These are phyloP conservation scores for Neofusicoccum cordaticola DNA, from an alignment of 2,329 filamentous ascomycete species.

Conservation along the genomic window DNA sequence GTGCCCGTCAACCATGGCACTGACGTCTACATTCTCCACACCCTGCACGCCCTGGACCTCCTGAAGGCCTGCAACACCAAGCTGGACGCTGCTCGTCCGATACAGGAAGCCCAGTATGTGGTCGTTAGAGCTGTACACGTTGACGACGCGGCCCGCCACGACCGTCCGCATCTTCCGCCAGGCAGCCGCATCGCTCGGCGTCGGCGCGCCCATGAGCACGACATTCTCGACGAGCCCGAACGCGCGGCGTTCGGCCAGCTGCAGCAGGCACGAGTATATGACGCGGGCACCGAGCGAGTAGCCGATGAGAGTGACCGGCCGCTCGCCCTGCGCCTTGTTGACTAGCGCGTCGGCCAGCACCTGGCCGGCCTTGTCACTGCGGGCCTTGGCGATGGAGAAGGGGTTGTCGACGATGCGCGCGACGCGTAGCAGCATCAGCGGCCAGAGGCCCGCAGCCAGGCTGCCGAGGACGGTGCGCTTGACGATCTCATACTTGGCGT, in stretches of 20 bases:
- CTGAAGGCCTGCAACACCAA: constrained; percentile 81
- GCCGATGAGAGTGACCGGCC: constrained; percentile 75
- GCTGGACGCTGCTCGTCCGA: constrained; percentile 75
- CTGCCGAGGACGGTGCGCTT: constrained; percentile 54
- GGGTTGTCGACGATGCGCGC: constrained; percentile 71
- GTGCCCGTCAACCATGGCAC: constrained; percentile 50
- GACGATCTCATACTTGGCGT: constrained; percentile 72
- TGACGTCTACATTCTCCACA: constrained; percentile 58
- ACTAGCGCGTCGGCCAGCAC: constrained; percentile 80
- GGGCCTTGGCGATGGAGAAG: constrained; percentile 71
- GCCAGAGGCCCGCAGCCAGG: constrained; percentile 49
- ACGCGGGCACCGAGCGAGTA: constrained; percentile 79
- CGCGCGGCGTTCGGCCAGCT: constrained; percentile 70
- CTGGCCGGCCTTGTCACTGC: constrained; percentile 75
- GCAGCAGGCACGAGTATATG: constrained; percentile 77
- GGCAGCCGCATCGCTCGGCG: constrained; percentile 66
- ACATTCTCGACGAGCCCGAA: constrained; percentile 84
- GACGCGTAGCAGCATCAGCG: constrained; percentile 46
- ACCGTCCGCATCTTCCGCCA: constrained; percentile 77
- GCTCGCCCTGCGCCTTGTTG: constrained; percentile 76
- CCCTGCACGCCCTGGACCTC: constrained; percentile 65
- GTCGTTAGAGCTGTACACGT: constrained; percentile 85
- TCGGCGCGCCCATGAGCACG: constrained; percentile 77
- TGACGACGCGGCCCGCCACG: constrained; percentile 78
- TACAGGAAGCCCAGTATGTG: constrained; percentile 86